Base-by-base conservation (phyloP, 257 asterid genomes). In the Nicotiana tomentosiformis region DNA sequence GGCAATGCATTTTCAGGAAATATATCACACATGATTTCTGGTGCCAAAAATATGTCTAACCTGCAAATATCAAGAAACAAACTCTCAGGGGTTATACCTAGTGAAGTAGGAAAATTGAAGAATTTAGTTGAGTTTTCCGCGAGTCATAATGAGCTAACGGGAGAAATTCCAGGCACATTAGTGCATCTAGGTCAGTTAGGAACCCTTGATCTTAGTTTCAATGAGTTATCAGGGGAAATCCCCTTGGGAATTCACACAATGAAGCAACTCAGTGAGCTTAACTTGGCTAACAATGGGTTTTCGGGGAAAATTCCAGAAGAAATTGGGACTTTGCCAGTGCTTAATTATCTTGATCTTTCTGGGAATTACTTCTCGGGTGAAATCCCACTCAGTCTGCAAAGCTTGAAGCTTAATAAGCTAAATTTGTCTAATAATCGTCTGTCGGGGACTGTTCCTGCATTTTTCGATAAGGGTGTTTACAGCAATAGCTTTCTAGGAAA, bases 341-440 rank as follows among this genome's bases (percentile, higher is more conserved):
- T 95, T 23, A 93, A 91, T 85, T 95, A 92, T 78, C 97, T 95
- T 5, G 99, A 95, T 78, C 97, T 95, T 76, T 95, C 99, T 1
- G 65, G 46, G 67, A 95, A 95, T 70, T 74, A 74, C 14, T 88
- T 95, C 15, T 87, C 92, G 0, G 98, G 99, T 20, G 29, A 1
- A 9, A 89, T 95, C 81, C 99, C 99, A 0, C 15, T 84, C 33
- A 72, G 86, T 18, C 68, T 95, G 86, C 91, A 92, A 90, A 91
- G 89, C 84, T 80, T 95, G 88, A 93, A 89, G 91, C 95, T 95
- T 55, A 92, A 90, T 82, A 77, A 10, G 51, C 85, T 93, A 5
- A 95, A 95, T 80, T 84, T 93, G 62, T 95, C 99, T 2, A 81
- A 82, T 81, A 95, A 95, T 87, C 83, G 8, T 8, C 88, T 95